phyloP scores from a whole-genome alignment of 1,284 basidiomycete genomes.

The Tilletia indica region DNA sequence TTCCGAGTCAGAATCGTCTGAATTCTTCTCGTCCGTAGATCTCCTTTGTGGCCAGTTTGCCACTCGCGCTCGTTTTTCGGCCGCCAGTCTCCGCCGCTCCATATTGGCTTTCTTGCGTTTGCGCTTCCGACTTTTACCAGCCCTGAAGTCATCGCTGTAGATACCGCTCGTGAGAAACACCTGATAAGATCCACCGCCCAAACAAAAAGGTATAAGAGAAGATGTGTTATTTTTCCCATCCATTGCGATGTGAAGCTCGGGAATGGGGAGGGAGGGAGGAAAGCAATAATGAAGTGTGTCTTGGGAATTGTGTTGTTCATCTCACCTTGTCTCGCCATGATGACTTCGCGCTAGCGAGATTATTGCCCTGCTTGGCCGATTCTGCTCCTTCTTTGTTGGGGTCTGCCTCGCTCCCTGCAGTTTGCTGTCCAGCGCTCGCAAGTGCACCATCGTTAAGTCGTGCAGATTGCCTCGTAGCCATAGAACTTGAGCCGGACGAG shows the following conservation, averaged over 20 bases:
- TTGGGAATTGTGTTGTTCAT: no score
- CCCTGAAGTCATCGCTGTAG: slow-evolving; percentile 15
- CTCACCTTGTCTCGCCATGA: slow-evolving; percentile 14
- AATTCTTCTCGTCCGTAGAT: neutral
- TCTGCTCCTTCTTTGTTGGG: neutral
- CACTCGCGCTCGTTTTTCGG: slow-evolving; percentile 1
- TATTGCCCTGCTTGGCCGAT: neutral
- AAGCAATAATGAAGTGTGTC: no score
- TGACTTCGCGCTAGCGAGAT: neutral
- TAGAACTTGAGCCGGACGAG: no score
- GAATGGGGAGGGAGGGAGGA: no score
- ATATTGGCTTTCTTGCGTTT: slow-evolving; percentile 13
- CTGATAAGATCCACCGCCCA: neutral
- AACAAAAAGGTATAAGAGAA: neutral
- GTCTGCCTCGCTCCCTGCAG: no score
- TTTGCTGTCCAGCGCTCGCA: no score
- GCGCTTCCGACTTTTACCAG: slow-evolving; percentile 1
- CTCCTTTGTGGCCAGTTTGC: no score
- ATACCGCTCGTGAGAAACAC: slow-evolving; percentile 12
- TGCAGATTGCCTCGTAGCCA: no score
- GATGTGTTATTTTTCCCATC: neutral
- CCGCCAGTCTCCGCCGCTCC: neutral
- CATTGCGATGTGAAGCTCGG: no score
- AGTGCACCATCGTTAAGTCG: no score
- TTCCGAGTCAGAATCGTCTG: neutral